Conservation (phyloP, 2,329 filamentous ascomycete species). For the Botrytis hyacinthi region DNA sequence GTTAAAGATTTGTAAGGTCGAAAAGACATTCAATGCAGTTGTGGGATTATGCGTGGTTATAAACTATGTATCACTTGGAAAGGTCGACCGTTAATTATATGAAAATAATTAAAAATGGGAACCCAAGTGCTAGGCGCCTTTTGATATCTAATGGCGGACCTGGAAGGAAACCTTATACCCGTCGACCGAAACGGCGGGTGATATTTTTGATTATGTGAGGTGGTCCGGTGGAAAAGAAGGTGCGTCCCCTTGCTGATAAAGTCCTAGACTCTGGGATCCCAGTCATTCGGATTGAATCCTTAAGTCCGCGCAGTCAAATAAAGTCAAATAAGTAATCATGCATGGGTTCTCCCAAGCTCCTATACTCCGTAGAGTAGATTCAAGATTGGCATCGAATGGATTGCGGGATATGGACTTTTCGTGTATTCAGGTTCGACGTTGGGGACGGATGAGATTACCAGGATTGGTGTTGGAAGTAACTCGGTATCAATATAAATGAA, state of each 20-base stretch:
- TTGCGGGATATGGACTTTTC: neutral
- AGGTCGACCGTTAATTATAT: constrained; percentile 4
- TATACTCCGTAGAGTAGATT: neutral
- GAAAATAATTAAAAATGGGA: constrained; percentile 8
- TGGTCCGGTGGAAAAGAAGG: neutral
- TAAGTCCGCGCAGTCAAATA: constrained; percentile 1
- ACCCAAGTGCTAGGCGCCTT: neutral
- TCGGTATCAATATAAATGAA: neutral
- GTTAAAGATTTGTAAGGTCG: neutral
- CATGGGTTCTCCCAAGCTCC: neutral
- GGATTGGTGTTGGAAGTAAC: neutral
- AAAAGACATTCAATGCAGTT: neutral
- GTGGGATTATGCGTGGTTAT: neutral
- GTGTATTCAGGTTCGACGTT: neutral
- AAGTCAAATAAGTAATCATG: constrained; percentile 2
- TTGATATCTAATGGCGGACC: neutral
- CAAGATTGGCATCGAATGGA: neutral
- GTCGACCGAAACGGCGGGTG: constrained; percentile 10
- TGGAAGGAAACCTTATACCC: neutral
- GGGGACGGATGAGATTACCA: neutral
- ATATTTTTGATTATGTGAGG: constrained; percentile 12
- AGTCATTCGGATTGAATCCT: neutral
- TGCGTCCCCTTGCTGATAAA: neutral
- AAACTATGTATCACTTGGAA: constrained; percentile 1
- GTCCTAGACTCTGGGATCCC: neutral